These are phyloP conservation scores for Triticum turgidum DNA, from an alignment of 176 grass and related monocot genomes.

Conservation along the genomic window DNA sequence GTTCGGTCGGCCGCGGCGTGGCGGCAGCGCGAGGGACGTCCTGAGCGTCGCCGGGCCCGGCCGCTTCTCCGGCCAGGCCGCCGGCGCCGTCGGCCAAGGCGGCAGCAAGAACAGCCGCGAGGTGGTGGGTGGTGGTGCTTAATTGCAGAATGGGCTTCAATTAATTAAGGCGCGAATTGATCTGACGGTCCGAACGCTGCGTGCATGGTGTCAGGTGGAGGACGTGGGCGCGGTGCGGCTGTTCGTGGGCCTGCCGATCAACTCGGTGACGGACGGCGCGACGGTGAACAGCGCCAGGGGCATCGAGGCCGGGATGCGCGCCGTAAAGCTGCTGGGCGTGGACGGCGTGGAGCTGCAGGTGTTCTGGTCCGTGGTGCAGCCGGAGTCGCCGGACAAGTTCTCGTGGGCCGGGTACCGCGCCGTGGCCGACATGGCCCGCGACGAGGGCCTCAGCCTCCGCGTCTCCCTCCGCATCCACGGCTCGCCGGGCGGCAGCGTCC, in stretches of 20 bases:
- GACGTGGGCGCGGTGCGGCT: conserved; percentile 32
- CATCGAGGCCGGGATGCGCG: conserved; percentile 60
- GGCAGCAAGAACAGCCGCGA: background rate
- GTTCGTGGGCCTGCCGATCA: conserved; percentile 75
- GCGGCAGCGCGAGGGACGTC: background rate
- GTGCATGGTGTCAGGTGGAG: conserved; percentile 30
- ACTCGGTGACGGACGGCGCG: conserved; percentile 47
- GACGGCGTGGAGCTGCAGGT: conserved; percentile 85
- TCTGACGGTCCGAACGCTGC: background rate
- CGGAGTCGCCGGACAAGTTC: conserved; percentile 46
- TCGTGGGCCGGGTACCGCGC: conserved; percentile 54
- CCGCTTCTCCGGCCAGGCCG: conserved; percentile 32
- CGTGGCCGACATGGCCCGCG: conserved; percentile 68
- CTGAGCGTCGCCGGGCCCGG: conserved; percentile 10
- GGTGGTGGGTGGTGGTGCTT: background rate
- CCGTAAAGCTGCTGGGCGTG: conserved; percentile 68
- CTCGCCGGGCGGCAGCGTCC: conserved; percentile 7
- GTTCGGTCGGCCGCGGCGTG: background rate
- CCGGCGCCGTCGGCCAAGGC: conserved; percentile 8
- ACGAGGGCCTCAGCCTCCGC: conserved; percentile 61
- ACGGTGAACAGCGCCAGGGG: conserved; percentile 54
- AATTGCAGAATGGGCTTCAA: background rate
- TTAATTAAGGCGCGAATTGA: background rate
- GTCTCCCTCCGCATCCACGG: conserved; percentile 66
- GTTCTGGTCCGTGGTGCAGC: conserved; percentile 74